phyloP scores from a whole-genome alignment of 225 moss, liverwort and hornwort genomes.

The Ulota crispa region DNA sequence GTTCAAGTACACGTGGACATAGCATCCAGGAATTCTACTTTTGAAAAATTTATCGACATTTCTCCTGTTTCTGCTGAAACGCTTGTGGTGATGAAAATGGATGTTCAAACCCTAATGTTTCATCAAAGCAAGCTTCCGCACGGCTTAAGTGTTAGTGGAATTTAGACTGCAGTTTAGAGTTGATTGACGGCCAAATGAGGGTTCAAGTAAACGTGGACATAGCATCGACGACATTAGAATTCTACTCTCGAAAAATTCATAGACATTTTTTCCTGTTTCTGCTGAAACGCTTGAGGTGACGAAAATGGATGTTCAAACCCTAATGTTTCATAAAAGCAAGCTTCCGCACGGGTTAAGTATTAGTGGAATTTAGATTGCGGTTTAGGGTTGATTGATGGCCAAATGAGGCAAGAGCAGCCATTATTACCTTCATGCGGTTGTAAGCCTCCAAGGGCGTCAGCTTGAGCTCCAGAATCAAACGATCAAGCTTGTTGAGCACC shows the following conservation, averaged over 20 bases:
- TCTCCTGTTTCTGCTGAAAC: neutral
- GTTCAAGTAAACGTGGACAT: neutral
- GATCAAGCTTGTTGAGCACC: conserved; percentile 92
- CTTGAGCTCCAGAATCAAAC: conserved; percentile 92
- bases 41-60: neutral
- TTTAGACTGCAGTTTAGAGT: neutral
- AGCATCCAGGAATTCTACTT: neutral
- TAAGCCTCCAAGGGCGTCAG: conserved; percentile 94
- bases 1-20: neutral
- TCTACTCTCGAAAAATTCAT: neutral
- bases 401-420: neutral
- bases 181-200: neutral
- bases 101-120: neutral
- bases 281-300: neutral
- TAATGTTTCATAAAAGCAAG: neutral
- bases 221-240: neutral
- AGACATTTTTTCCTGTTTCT: neutral
- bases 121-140: neutral
- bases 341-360: neutral
- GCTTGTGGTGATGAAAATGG: neutral
- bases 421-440: conserved; percentile 71
- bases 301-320: neutral
- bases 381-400: neutral
- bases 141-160: neutral
- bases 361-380: neutral